Conservation (phyloP, 352 stramenopile species). For the Globisporangium mamillatum region DNA sequence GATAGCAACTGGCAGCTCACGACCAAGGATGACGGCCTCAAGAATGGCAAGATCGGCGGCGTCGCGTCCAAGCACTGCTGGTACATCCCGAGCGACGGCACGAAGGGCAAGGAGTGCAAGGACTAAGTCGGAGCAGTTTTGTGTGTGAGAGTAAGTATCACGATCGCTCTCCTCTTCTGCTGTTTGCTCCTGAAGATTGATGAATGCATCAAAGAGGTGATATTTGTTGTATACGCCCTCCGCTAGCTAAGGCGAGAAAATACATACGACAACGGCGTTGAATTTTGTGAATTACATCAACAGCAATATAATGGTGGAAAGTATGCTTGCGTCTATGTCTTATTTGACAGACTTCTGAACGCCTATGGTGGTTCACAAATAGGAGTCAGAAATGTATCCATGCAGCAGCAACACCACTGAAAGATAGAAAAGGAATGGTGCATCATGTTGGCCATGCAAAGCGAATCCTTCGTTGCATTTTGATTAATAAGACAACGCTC, state of each 20-base stretch:
- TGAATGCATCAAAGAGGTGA: neutral
- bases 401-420: neutral
- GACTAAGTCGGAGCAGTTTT: conserved; percentile 6
- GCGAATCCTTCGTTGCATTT: neutral
- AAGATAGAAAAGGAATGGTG: neutral
- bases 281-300: neutral
- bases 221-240: neutral
- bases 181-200: neutral
- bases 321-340: neutral
- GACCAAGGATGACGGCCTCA: conserved; percentile 22
- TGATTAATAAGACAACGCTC: neutral
- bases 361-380: neutral
- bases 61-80: conserved; percentile 37
- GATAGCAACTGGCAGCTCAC: conserved; percentile 34
- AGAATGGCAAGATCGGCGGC: conserved; percentile 16
- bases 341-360: neutral
- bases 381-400: conserved; percentile 5
- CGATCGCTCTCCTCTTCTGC: neutral
- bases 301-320: neutral
- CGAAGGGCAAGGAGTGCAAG: conserved; percentile 25
- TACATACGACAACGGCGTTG: conserved; percentile 2
- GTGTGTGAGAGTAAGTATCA: conserved; percentile 8
- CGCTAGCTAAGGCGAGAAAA: neutral
- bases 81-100: conserved; percentile 41
- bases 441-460: neutral